Conservation (phyloP, 352 stramenopile species). For the Globisporangium megalacanthum region DNA sequence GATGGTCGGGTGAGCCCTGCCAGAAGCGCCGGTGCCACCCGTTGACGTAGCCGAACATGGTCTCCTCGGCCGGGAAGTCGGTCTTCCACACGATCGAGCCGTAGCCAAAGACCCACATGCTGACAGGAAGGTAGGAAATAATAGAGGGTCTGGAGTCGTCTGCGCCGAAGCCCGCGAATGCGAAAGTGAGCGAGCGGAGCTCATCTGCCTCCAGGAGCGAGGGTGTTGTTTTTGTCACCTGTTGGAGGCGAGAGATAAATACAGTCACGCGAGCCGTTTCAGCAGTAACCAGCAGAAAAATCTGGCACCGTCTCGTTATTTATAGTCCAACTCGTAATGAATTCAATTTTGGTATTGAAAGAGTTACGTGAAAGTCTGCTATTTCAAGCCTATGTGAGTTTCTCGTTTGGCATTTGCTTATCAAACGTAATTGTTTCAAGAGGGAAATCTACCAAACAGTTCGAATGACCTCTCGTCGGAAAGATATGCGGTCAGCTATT, state of each 20-base stretch:
- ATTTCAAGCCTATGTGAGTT: too few species aligned
- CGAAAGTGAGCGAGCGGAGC: background rate
- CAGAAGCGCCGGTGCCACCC: constrained; percentile 87
- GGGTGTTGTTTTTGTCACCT: constrained; percentile 26
- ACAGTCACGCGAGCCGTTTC: too few species aligned
- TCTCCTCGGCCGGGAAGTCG: constrained; percentile 24
- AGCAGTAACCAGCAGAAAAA: constrained; percentile 14
- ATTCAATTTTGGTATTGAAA: too few species aligned
- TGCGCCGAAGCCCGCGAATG: background rate
- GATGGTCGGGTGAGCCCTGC: constrained; percentile 86
- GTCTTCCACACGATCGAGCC: constrained; percentile 30
- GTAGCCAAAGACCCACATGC: constrained; percentile 6
- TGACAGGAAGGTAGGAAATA: background rate
- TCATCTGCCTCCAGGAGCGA: too few species aligned
- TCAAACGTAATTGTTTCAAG: too few species aligned
- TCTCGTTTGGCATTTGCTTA: too few species aligned
- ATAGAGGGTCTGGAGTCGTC: background rate
- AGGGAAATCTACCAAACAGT: too few species aligned
- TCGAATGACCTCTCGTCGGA: too few species aligned
- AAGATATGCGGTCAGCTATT: too few species aligned
- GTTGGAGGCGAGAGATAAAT: too few species aligned
- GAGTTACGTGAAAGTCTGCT: too few species aligned
- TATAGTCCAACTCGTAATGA: too few species aligned
- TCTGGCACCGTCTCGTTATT: constrained; percentile 46
- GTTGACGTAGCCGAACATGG: constrained; percentile 48